phyloP scores from a whole-genome alignment of 2,329 filamentous ascomycete species.

The Ceratocystiopsis sp. region DNA sequence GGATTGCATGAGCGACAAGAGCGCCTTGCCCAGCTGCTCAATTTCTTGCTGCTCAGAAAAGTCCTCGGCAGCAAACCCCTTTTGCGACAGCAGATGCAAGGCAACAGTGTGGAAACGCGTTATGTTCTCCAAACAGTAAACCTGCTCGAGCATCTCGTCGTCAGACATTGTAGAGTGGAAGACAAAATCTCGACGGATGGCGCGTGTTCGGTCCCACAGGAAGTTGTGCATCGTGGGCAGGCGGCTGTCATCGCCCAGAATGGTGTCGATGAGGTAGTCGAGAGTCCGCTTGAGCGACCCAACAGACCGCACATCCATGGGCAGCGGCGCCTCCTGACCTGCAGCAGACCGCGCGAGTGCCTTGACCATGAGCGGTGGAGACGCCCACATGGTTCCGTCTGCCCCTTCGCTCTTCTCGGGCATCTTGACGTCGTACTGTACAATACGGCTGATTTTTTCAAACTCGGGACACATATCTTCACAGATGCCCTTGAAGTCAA shows the following conservation, averaged over 20 bases:
- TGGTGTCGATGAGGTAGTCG: conserved; percentile 44
- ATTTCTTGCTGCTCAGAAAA: conserved; percentile 52
- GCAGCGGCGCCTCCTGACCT: conserved; percentile 48
- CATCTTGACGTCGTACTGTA: conserved; percentile 38
- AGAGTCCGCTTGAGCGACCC: conserved; percentile 39
- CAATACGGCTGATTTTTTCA: conserved; percentile 45
- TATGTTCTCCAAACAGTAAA: conserved; percentile 49
- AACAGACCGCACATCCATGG: conserved; percentile 49
- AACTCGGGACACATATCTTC: conserved; percentile 55
- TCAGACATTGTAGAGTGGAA: conserved; percentile 44
- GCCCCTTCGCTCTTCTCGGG: conserved; percentile 32
- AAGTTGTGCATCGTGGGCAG: conserved; percentile 43
- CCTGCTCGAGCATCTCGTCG: conserved; percentile 38
- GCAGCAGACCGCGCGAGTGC: conserved; percentile 50
- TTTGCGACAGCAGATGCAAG: conserved; percentile 43
- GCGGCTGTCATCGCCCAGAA: conserved; percentile 35
- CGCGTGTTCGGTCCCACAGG: conserved; percentile 50
- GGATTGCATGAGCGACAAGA: conserved; percentile 46
- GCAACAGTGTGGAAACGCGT: conserved; percentile 49
- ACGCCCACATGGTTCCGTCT: conserved; percentile 25
- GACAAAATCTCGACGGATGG: conserved; percentile 50
- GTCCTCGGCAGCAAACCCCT: conserved; percentile 37
- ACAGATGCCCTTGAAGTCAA: conserved; percentile 50
- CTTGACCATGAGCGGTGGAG: conserved; percentile 43
- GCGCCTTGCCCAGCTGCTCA: conserved; percentile 47